phyloP scores from a whole-genome alignment of 768 basidiomycete genomes.

The Pulveroboletus ravenelii region DNA sequence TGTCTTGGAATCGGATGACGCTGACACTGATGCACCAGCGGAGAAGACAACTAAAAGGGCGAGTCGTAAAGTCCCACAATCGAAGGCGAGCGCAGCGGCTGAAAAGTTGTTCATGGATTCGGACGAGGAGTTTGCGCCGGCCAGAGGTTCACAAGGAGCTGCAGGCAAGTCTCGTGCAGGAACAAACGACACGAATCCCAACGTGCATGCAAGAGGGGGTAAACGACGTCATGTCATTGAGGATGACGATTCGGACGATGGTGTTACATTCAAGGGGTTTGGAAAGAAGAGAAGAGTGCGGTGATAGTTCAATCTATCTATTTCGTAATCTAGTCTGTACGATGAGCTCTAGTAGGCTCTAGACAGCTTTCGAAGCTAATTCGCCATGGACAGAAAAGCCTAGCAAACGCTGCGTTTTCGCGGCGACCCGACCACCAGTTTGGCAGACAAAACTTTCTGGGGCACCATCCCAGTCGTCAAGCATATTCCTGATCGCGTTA shows the following conservation, averaged over 20 bases:
- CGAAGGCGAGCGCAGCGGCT: conserved; percentile 23
- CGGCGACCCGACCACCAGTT: conserved; percentile 84
- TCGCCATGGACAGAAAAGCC: conserved; percentile 82
- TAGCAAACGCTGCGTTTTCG: conserved; percentile 81
- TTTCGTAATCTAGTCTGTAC: conserved; percentile 1
- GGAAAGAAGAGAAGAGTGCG: conserved; percentile 27
- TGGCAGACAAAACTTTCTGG: conserved; percentile 98
- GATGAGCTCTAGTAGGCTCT: background rate
- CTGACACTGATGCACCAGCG: conserved; percentile 18
- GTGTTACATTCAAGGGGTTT: conserved; percentile 65
- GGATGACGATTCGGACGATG: conserved; percentile 71
- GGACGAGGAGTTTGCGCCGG: conserved; percentile 35
- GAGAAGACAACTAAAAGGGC: conserved; percentile 13
- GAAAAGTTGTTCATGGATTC: conserved; percentile 51
- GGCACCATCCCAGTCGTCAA: conserved; percentile 95
- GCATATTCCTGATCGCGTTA: conserved; percentile 58
- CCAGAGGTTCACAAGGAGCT: background rate
- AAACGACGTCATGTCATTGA: conserved; percentile 37
- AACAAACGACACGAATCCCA: conserved; percentile 4
- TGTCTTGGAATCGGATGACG: conserved; percentile 41
- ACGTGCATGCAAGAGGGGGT: conserved; percentile 9
- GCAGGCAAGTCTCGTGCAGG: background rate
- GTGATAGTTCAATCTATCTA: conserved; percentile 2
- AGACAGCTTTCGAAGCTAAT: conserved; percentile 31
- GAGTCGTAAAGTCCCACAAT: conserved; percentile 21